phyloP scores from a whole-genome alignment of 768 basidiomycete genomes.

The Psilocybe sp. region DNA sequence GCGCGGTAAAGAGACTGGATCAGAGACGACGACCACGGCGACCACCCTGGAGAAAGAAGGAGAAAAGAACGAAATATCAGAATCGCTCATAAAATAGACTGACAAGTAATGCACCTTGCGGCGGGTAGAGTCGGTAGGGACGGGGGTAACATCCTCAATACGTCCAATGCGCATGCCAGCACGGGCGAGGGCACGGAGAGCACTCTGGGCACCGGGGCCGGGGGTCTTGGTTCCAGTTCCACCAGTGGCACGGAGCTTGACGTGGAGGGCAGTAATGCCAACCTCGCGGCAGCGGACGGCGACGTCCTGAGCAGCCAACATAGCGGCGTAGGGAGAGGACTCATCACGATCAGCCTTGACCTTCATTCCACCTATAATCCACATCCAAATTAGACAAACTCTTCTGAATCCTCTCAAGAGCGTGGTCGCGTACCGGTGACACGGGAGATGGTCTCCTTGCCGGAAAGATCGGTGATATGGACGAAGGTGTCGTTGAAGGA shows the following conservation, averaged over 20 bases:
- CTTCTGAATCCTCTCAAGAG: background rate
- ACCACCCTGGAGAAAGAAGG: slow-evolving; percentile 72
- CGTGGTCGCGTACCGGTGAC: slow-evolving; percentile 72
- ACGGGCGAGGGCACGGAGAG: slow-evolving; percentile 96
- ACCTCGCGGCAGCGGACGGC: slow-evolving; percentile 96
- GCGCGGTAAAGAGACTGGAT: slow-evolving; percentile 16
- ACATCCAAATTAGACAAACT: background rate
- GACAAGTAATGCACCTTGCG: slow-evolving; percentile 68
- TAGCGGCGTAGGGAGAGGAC: slow-evolving; percentile 95
- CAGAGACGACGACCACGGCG: slow-evolving; percentile 96
- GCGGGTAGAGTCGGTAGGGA: slow-evolving; percentile 95
- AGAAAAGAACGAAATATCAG: background rate
- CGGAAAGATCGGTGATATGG: slow-evolving; percentile 97
- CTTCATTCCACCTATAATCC: slow-evolving; percentile 87
- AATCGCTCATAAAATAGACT: background rate
- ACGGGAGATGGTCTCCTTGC: slow-evolving; percentile 98
- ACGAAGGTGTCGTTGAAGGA: slow-evolving; percentile 99
- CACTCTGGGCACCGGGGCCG: slow-evolving; percentile 97
- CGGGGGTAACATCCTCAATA: slow-evolving; percentile 97
- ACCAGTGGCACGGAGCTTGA: slow-evolving; percentile 98
- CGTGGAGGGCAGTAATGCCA: slow-evolving; percentile 96
- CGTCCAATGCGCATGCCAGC: slow-evolving; percentile 97
- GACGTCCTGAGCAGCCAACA: slow-evolving; percentile 98
- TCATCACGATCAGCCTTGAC: slow-evolving; percentile 99
- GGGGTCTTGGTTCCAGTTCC: slow-evolving; percentile 99